These are phyloP conservation scores for Diaporthe citri DNA, from an alignment of 2,329 filamentous ascomycete species.

Conservation along the genomic window DNA sequence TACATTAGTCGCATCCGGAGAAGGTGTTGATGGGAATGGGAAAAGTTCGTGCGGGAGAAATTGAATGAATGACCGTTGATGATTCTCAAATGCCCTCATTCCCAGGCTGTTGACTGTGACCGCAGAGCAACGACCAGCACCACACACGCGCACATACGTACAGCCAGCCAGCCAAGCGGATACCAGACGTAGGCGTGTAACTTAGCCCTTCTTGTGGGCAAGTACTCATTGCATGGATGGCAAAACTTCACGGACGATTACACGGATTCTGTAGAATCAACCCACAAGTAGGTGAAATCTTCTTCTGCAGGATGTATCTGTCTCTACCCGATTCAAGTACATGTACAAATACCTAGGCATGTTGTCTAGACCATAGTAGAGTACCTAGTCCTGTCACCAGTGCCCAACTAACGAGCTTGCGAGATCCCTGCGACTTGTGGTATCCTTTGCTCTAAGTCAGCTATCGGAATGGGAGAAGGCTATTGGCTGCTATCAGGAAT, in stretches of 20 bases:
- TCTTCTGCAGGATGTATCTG: neutral
- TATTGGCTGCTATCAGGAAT: conserved; percentile 28
- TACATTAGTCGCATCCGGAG: conserved; percentile 51
- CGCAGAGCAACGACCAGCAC: neutral
- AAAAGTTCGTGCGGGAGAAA: conserved; percentile 40
- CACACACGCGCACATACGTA: neutral
- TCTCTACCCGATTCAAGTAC: neutral
- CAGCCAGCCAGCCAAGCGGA: neutral
- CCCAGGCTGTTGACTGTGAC: neutral
- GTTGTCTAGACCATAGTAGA: neutral
- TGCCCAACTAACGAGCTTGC: neutral
- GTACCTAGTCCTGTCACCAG: neutral
- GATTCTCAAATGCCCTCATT: neutral
- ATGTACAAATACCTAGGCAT: neutral
- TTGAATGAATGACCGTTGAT: conserved; percentile 37
- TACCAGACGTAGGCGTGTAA: neutral
- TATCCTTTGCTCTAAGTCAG: conserved; percentile 1
- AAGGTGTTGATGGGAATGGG: conserved; percentile 41
- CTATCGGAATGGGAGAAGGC: neutral
- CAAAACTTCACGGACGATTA: neutral
- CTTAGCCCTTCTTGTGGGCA: neutral
- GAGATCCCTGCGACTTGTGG: neutral
- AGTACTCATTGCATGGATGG: neutral
- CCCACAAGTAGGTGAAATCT: neutral
- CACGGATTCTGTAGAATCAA: neutral